phyloP scores from a whole-genome alignment of 495 filamentous ascomycete species.

The Rhypophila decipiens region DNA sequence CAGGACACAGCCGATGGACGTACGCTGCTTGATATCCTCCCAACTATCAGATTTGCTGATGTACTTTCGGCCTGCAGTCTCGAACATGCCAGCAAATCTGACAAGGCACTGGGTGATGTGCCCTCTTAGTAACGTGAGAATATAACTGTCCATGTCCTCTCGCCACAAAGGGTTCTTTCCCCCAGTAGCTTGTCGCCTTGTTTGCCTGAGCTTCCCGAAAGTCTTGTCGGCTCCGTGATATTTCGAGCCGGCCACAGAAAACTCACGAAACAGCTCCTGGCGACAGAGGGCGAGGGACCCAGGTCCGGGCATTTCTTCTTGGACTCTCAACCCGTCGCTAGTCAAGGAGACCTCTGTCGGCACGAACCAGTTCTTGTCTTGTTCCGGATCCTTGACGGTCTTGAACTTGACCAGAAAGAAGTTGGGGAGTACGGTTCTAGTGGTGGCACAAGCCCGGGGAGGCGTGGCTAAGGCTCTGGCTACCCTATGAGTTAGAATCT shows the following conservation, averaged over 20 bases:
- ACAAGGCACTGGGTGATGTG: conserved; percentile 37
- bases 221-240: neutral
- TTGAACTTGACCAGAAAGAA: conserved; percentile 60
- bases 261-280: conserved; percentile 8
- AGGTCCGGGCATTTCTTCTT: conserved; percentile 4
- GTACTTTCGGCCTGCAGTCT: conserved; percentile 21
- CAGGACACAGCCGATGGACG: conserved; percentile 31
- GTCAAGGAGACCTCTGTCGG: conserved; percentile 41
- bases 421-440: conserved; percentile 49
- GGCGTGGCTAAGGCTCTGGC: conserved; percentile 61
- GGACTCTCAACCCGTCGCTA: neutral
- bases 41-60: conserved; percentile 27
- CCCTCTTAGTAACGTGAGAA: conserved; percentile 48
- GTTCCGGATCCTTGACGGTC: conserved; percentile 50
- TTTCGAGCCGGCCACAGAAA: neutral
- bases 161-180: conserved; percentile 45
- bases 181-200: neutral
- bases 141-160: conserved; percentile 58
- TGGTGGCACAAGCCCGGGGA: conserved; percentile 54
- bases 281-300: conserved; percentile 5
- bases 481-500: conserved; percentile 16
- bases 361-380: conserved; percentile 50
- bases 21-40: conserved; percentile 23
- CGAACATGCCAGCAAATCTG: conserved; percentile 20
- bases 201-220: neutral